Evolutionary conservation across 78 protist genomes (phyloP).

Genomic region (Guillardia theta): DNA sequence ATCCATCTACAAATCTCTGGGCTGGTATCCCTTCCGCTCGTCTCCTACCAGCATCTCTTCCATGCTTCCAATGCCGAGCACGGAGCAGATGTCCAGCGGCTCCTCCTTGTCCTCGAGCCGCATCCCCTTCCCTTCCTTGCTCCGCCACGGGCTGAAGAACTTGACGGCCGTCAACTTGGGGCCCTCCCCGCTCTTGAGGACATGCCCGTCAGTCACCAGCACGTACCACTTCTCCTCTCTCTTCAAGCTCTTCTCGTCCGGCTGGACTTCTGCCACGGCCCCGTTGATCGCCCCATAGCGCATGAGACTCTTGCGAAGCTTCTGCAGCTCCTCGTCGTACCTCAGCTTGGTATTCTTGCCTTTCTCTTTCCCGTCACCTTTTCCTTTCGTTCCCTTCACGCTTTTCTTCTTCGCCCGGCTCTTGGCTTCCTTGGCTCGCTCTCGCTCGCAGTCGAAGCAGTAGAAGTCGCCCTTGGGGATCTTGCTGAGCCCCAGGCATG

Average conservation of each 20-base stretch:
- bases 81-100: background rate
- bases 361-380: background rate
- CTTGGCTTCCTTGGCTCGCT: background rate
- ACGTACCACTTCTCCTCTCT: background rate
- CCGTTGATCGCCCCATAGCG: background rate
- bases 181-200: background rate
- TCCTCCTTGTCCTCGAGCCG: background rate
- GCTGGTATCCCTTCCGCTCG: background rate
- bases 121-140: background rate
- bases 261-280: background rate
- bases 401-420: background rate
- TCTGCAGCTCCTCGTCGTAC: background rate
- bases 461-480: background rate
- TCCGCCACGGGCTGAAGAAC: background rate
- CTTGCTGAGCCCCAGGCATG: background rate
- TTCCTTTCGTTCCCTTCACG: background rate
- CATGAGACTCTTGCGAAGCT: background rate
- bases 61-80: background rate
- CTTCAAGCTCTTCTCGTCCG: background rate
- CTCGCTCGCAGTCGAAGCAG: background rate
- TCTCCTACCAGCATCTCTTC: background rate
- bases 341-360: background rate
- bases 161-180: background rate
- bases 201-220: background rate
- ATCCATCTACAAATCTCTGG: no score